phyloP scores from a whole-genome alignment of 257 asterid genomes.

The Parsonsia alboflavescens region DNA sequence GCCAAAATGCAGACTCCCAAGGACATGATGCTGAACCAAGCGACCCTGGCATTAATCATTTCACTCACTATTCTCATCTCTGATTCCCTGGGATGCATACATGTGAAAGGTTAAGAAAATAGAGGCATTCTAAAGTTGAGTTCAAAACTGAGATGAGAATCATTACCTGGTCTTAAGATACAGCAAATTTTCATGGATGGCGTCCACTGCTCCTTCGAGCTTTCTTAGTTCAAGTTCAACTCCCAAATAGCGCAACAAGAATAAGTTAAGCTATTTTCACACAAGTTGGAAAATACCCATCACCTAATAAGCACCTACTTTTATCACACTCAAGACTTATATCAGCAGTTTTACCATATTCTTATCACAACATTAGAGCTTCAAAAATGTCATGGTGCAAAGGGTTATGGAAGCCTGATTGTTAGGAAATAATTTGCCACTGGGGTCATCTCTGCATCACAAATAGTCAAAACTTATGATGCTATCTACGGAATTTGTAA shows the following conservation, averaged over 20 bases:
- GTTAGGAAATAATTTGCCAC: neutral
- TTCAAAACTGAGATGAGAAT: neutral
- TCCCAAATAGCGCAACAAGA: conserved; percentile 48
- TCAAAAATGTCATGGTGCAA: neutral
- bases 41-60: too few relatives aligned
- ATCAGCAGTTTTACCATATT: neutral
- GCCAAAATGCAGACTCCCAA: conserved; percentile 59
- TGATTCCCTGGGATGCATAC: conserved; percentile 51
- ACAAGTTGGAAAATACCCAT: neutral
- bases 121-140: neutral
- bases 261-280: conserved; percentile 14
- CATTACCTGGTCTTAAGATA: conserved; percentile 68
- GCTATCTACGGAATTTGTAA: neutral
- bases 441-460: neutral
- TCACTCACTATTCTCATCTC: conserved; percentile 72
- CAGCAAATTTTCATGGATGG: conserved; percentile 72
- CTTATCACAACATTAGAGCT: neutral
- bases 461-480: neutral
- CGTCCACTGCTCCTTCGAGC: conserved; percentile 88
- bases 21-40: too few relatives aligned
- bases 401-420: neutral
- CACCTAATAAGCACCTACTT: neutral
- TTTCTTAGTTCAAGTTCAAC: conserved; percentile 83
- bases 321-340: neutral
- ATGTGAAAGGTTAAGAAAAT: neutral